Base-by-base conservation (phyloP, 2,329 filamentous ascomycete genomes). In the Aspergillus awamori region DNA sequence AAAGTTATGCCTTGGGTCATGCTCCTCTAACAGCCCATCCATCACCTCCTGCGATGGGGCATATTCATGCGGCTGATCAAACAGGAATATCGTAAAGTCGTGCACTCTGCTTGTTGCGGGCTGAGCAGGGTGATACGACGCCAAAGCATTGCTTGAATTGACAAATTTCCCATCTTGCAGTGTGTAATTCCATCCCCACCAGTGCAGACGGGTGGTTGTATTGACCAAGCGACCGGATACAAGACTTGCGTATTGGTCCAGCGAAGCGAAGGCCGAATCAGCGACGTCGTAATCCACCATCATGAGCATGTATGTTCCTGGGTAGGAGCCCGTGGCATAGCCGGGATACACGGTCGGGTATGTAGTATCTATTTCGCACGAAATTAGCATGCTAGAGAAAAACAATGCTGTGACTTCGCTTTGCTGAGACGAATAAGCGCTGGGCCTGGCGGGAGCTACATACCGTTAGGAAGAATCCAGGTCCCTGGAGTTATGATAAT, bases 101-200 rank as follows among this genome's bases (percentile, higher is more conserved):
- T 41, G 52, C 3, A 26, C 22, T 5, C 22, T 22, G 20, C 52
- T 53, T 24, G 36, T 39, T n/a, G 33, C 11, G 20, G 52, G 52
- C 24, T 39, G 33, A 15, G 36, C 33, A 39, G 52, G 33, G 11
- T 38, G 22, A 24, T 53, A 53, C 20, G 52, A 26, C 24, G 52
- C 52, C 20, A 53, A n/a, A 11, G 51, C 51, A 26, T 38, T 38
- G 51, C 51, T 53, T 5, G 51, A 10, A n/a, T 53, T 53, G 33
- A 41, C 33, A 13, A 28, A 53, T 5, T 8, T 53, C 17, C 51
- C 33, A 17, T 6, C 51, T 5, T 53, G 33, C 11, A 53, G 13
- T 15, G 51, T 53, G 17, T 24, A 41, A 20, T 53, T 41, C 8
- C 51, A 20, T 15, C 51, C 51, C 51, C 51, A 53, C 51, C 51